phyloP scores from a whole-genome alignment of 1,284 basidiomycete genomes.

The Quambalaria eucalypti region DNA sequence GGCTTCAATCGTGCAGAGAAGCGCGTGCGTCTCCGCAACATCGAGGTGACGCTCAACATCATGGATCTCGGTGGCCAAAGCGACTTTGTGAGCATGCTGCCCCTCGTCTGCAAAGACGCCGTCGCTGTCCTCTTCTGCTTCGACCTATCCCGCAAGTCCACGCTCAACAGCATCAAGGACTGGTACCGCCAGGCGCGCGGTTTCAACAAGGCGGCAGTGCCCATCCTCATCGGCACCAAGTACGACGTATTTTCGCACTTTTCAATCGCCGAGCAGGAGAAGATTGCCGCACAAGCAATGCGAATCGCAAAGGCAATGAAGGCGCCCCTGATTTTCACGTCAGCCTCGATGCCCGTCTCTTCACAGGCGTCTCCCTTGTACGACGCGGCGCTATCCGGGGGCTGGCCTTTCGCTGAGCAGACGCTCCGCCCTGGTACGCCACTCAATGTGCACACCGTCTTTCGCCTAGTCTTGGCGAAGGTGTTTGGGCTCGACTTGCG shows the following conservation, averaged over 20 bases:
- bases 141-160: conserved; percentile 90
- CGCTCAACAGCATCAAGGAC: conserved; percentile 93
- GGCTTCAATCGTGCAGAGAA: conserved; percentile 97
- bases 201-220: conserved; percentile 63
- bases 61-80: conserved; percentile 94
- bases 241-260: conserved; percentile 96
- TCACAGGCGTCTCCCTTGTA: too few relatives aligned
- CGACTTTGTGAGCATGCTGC: conserved; percentile 98
- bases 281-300: too few relatives aligned
- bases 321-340: too few relatives aligned
- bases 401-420: too few relatives aligned
- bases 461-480: too few relatives aligned
- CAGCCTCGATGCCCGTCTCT: too few relatives aligned
- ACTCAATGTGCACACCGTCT: too few relatives aligned
- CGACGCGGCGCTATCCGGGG: too few relatives aligned
- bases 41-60: conserved; percentile 97
- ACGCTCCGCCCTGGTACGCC: too few relatives aligned
- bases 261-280: too few relatives aligned
- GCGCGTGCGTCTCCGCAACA: conserved; percentile 90
- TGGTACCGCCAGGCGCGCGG: conserved; percentile 98
- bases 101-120: conserved; percentile 90
- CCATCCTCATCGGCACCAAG: conserved; percentile 76
- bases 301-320: too few relatives aligned
- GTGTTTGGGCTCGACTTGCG: too few relatives aligned
- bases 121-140: conserved; percentile 99